Base-by-base conservation (phyloP, 331 rosid species). In the Acacia concinna region DNA sequence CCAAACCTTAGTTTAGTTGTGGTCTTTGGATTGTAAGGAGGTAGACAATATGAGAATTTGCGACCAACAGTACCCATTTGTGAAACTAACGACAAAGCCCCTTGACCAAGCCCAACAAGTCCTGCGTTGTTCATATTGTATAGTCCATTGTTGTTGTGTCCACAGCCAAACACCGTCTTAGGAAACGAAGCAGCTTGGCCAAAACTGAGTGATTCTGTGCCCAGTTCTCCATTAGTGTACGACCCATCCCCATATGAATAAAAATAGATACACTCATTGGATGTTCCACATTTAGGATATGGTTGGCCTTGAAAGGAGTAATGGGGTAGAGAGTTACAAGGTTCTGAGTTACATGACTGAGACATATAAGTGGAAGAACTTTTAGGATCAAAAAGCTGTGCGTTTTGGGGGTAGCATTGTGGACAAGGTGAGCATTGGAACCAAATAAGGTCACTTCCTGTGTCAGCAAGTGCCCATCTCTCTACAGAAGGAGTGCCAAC, bases 401-500 rank as follows among this genome's bases (percentile, higher is more conserved):
- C 49, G 0, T 41, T n/a, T 56, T 78, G 76, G 12, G 25, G 44
- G 15, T 54, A 68, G 5, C 81, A 78, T 0, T 27, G 3, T 23
- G 46, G 20, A 0, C 65, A 57, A 11, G 65, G 65, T 27, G 34
- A 57, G 17, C 65, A 25, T 11, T 57, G 65, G 65, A 57, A 56
- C 63, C 41, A 75, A 56, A 81, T 5, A 68, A 31, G n/a, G n/a
- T 66, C 40, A 17, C 63, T 57, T 20, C 77, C 71, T 30, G 82
- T 40, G 62, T 78, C 82, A n/a, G 35, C 51, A 15, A 21, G 0
- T 0, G 74, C 63, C 63, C 47, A 35, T 34, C 21, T 28, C 38
- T 69, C 49, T 0, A 28, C 25, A 6, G 76, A 77, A 14, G 82
- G 82, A 21, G 47, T 78, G 0, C 82, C 82, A 3, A 69, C 10